Base-by-base conservation (phyloP, 345 rosid species). In the Gynandropsis gynandra region DNA sequence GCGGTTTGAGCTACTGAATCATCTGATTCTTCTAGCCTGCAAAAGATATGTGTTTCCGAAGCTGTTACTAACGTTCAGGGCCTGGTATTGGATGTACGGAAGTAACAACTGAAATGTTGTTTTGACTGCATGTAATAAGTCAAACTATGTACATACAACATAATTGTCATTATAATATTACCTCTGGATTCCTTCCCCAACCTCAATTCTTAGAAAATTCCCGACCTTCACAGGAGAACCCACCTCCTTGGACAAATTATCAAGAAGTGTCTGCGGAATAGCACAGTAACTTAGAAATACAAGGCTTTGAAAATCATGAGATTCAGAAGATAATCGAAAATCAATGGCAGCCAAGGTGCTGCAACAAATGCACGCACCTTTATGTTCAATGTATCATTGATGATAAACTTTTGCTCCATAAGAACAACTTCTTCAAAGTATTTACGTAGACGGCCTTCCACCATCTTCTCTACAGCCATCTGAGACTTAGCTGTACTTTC, bases 101-200 rank as follows among this genome's bases (percentile, higher is more conserved):
- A 24, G 29, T 24, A 24, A 5, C 29, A 36, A 36, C 17, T 45
- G 24, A 13, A 33, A 42, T 41, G 47, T 16, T 39, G 40, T 4
- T 36, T 36, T 8, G 34, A 10, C 11, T 9, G 1, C 31, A 35
- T 37, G 16, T 50, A 44, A 9, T 0, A 29, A 2, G 13, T 29
- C 5, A 48, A 29, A 31, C 18, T 33, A 35, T 14, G 35, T 33
- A 29, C 45, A 6, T 42, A 14, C 10, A 11, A 45, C 7, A 32
- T 59, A 11, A 39, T 9, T 6, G 38, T 10, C 34, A 33, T 11
- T 24, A 12, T 15, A 34, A 21, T 33, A 8, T 36, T 76, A 92
- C 98, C 94, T 85, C 68, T 80, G 74, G 65, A 85, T 72, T 78
- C 97, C 97, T 76, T 92, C 98, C 52, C 98, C 98, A 56, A 87